phyloP scores from a whole-genome alignment of 495 filamentous ascomycete genomes.

The Parmelia sp. region DNA sequence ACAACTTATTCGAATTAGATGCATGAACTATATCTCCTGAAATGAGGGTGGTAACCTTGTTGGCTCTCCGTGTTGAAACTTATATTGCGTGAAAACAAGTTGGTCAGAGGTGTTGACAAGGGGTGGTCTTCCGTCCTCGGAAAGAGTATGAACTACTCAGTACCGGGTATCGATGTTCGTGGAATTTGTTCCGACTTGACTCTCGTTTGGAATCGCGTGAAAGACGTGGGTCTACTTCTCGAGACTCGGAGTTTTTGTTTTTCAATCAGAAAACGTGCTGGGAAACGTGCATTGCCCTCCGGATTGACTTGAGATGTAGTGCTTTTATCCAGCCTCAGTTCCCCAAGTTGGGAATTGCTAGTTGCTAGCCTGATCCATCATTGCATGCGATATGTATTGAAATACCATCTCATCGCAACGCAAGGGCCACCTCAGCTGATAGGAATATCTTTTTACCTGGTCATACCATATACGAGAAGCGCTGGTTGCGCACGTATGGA shows the following conservation, averaged over 20 bases:
- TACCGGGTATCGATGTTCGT: background rate
- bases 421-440: background rate
- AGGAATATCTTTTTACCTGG: background rate
- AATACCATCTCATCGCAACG: background rate
- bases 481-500: background rate
- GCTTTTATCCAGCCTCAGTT: background rate
- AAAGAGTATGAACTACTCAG: background rate
- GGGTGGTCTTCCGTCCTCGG: background rate
- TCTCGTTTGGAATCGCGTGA: background rate
- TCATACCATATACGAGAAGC: background rate
- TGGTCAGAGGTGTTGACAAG: background rate
- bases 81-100: background rate
- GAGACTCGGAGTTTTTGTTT: background rate
- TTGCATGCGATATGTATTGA: background rate
- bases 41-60: background rate
- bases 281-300: background rate
- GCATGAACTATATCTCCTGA: background rate
- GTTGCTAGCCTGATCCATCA: background rate
- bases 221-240: background rate
- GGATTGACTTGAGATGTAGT: background rate
- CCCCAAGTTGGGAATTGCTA: no score
- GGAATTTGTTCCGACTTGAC: background rate
- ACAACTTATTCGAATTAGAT: background rate
- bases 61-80: no score
- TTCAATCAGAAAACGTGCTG: background rate